A percentile compares a stretch with the other conserved stretches of the same genome.
Conservation (phyloP, 108 stramenopile species). For the Nitzschia sp. region DNA sequence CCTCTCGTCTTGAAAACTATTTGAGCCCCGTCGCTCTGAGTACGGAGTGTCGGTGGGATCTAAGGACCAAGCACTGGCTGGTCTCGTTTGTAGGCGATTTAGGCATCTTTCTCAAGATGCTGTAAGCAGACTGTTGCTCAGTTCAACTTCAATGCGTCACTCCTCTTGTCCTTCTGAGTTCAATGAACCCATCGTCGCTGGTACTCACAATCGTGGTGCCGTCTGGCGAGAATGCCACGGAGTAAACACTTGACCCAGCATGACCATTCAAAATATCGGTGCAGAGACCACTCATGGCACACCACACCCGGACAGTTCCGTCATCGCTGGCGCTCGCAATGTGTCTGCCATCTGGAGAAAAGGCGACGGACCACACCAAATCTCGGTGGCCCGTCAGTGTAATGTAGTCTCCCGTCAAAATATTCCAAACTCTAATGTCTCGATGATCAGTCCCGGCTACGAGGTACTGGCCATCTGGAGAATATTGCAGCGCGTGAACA, state of each 20-base stretch:
- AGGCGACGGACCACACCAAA: slow-evolving; percentile 18
- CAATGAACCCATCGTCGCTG: slow-evolving; percentile 4
- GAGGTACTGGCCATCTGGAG: slow-evolving; percentile 13
- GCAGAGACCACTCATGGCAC: neutral
- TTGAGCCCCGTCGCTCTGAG: too few relatives aligned
- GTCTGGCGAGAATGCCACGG: neutral
- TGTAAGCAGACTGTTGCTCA: too few relatives aligned
- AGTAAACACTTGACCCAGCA: neutral
- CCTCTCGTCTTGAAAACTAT: too few relatives aligned
- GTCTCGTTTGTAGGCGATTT: too few relatives aligned
- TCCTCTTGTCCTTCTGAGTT: slow-evolving; percentile 4
- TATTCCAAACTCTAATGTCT: slow-evolving; percentile 11
- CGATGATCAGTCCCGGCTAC: slow-evolving; percentile 13
- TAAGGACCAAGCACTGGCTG: too few relatives aligned
- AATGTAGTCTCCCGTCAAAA: neutral
- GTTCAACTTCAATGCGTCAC: too few relatives aligned
- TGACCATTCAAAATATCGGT: neutral
- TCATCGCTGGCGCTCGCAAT: slow-evolving; percentile 17
- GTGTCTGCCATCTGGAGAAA: neutral
- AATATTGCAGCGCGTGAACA: slow-evolving; percentile 9
- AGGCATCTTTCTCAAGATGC: too few relatives aligned
- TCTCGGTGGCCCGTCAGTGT: slow-evolving; percentile 6
- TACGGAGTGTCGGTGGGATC: too few relatives aligned
- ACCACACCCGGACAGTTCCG: slow-evolving; percentile 16
- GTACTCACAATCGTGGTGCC: slow-evolving; percentile 4